These are phyloP conservation scores for Penicillium robsamsonii DNA, from an alignment of 495 filamentous ascomycete genomes.

Conservation along the genomic window DNA sequence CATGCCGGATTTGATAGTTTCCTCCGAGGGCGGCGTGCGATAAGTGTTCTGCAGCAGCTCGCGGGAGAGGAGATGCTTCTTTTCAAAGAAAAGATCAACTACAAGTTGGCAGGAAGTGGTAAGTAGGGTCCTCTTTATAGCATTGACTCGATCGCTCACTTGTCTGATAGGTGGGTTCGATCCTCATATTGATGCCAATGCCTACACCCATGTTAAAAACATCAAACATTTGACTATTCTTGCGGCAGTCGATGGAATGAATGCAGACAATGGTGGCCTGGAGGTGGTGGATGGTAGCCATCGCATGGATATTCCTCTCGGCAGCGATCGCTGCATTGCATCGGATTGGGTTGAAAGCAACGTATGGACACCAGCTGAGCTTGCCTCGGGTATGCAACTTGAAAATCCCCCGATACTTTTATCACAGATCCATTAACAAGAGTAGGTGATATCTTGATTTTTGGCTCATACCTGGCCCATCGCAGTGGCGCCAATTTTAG, in stretches of 20 bases:
- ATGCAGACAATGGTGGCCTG: conserved; percentile 40
- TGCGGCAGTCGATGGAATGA: conserved; percentile 43
- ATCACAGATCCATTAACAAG: neutral
- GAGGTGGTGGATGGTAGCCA: conserved; percentile 47
- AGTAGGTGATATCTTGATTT: conserved; percentile 42
- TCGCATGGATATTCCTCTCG: conserved; percentile 38
- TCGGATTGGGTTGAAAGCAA: conserved; percentile 38
- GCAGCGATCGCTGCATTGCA: conserved; percentile 40
- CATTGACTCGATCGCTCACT: neutral
- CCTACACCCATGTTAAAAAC: conserved; percentile 47
- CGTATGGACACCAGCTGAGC: conserved; percentile 40
- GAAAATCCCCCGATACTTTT: neutral
- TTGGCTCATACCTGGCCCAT: conserved; percentile 47
- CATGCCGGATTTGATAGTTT: conserved; percentile 40
- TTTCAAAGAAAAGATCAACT: conserved; percentile 52
- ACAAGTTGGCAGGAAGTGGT: conserved; percentile 43
- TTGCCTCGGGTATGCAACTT: conserved; percentile 32
- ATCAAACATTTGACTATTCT: conserved; percentile 48
- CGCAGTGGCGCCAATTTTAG: conserved; percentile 43
- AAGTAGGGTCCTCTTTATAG: neutral
- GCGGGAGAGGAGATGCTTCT: conserved; percentile 46
- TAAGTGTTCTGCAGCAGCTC: conserved; percentile 36
- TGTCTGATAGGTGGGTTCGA: conserved; percentile 34
- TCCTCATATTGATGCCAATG: conserved; percentile 47
- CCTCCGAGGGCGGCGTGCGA: conserved; percentile 37